These are phyloP conservation scores for Diaporthe citriasiana DNA, from an alignment of 2,329 filamentous ascomycete species.

Conservation along the genomic window DNA sequence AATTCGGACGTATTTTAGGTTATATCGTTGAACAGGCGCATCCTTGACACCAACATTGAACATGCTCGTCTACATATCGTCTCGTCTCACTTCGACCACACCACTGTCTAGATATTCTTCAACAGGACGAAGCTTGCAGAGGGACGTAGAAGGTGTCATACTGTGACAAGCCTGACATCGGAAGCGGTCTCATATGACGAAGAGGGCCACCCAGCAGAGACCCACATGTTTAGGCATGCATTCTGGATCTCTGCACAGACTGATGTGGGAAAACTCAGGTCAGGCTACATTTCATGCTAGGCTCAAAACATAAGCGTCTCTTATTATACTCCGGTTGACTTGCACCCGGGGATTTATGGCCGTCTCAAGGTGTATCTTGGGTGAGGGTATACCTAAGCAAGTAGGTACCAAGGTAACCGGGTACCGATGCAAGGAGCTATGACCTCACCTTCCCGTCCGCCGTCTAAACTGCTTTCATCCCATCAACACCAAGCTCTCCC, in stretches of 20 bases:
- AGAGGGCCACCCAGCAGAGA: neutral
- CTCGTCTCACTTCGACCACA: neutral
- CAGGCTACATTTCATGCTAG: neutral
- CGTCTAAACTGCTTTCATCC: constrained; percentile 11
- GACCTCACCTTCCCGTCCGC: constrained; percentile 15
- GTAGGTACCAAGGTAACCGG: neutral
- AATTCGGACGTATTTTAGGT: neutral
- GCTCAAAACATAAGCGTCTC: neutral
- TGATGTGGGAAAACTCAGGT: neutral
- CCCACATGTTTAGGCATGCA: neutral
- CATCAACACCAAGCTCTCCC: constrained; percentile 19
- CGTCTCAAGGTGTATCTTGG: neutral
- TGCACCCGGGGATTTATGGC: neutral
- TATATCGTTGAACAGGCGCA: neutral
- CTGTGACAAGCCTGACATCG: neutral
- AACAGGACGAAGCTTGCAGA: neutral
- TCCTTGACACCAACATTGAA: neutral
- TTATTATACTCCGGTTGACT: neutral
- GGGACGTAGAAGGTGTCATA: neutral
- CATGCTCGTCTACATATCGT: neutral
- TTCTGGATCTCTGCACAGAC: neutral
- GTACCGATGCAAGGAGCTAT: neutral
- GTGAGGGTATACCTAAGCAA: neutral
- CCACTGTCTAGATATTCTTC: neutral
- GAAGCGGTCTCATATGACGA: neutral